Percentiles rank a stretch among this genome's conserved stretches.
phyloP scores from a whole-genome alignment of 2,329 filamentous ascomycete genomes.

The Emmonsiellopsis sp. region DNA sequence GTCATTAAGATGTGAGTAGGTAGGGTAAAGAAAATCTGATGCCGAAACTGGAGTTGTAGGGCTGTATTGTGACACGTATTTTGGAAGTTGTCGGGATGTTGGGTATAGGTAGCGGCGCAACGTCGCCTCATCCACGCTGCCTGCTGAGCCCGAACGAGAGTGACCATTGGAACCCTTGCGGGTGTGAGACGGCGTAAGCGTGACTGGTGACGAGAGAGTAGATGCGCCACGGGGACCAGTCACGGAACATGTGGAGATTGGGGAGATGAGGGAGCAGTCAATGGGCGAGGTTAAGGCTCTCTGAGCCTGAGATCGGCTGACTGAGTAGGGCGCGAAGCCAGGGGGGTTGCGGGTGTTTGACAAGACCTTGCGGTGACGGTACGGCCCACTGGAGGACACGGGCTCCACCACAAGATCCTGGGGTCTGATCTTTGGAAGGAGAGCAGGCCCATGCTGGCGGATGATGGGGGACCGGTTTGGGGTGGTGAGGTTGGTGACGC shows the following conservation, averaged over 20 bases:
- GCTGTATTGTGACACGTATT: conserved; percentile 40
- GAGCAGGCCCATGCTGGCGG: conserved; percentile 63
- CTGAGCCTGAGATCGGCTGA: conserved; percentile 33
- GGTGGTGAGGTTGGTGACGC: conserved; percentile 59
- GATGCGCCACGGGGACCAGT: conserved; percentile 25
- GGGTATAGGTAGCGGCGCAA: conserved; percentile 69
- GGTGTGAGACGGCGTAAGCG: conserved; percentile 39
- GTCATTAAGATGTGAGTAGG: conserved; percentile 19
- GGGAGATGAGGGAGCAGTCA: conserved; percentile 38
- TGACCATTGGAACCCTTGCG: conserved; percentile 31
- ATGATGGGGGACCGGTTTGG: conserved; percentile 64
- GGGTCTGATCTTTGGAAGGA: conserved; percentile 76
- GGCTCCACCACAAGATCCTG: conserved; percentile 71
- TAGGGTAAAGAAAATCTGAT: conserved; percentile 31
- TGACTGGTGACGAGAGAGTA: conserved; percentile 57
- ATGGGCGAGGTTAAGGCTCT: conserved; percentile 39
- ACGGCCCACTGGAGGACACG: conserved; percentile 39
- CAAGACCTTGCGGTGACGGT: conserved; percentile 48
- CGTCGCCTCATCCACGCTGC: conserved; percentile 57
- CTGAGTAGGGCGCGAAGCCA: conserved; percentile 43
- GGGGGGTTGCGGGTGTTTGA: conserved; percentile 46
- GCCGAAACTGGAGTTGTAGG: conserved; percentile 31
- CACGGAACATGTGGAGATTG: conserved; percentile 31
- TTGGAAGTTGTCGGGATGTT: conserved; percentile 70
- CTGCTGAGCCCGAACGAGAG: conserved; percentile 56